Base-by-base conservation (phyloP, 257 asterid genomes). In the Fraxinus anomala region DNA sequence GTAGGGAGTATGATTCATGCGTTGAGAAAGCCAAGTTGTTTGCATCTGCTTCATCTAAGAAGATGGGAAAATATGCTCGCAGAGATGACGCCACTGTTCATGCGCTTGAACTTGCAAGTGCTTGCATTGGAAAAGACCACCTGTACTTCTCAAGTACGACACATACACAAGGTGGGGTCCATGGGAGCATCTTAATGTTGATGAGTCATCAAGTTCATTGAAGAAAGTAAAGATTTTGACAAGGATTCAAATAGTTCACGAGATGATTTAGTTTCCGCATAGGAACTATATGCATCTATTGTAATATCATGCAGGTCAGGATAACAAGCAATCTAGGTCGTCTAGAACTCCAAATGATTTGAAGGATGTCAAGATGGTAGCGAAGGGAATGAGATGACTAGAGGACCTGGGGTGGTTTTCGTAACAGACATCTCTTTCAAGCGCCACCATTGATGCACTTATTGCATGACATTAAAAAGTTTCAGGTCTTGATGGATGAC, bases 1-100 rank as follows among this genome's bases (percentile, higher is more conserved):
- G 97, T 80, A 96, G 94, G 42, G 97, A 94, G 80, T 94, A 91
- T 85, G 91, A 89, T 42, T 87, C 87, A 66, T 89, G 94, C 85
- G 92, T 92, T 63, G 91, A 88, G 86, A 88, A 88, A 83, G 94
- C 92, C 31, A 85, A 83, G 85, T 83, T 85, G 28, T 88, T 83
- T 28, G 13, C 44, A 39, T 82, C 85, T 56, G 79, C 75, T 77
- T 31, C 84, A 39, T 82, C 89, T 21, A 83, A 72, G 80, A 89
- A 86, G 70, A 77, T 9, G 26, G 86, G 75, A 67, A 89, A 82
- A 84, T 88, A 88, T 88, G 94, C 94, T 73, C 81, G 85, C 26
- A 82, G 88, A 80, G 92, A 89, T 68, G 90, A 86, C 76, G 94
- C 90, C 82, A 88, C 88, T 77, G 81, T 88, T 73, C 89, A 86